Percentiles rank a stretch among this genome's conserved stretches.
These are phyloP conservation scores for Anisodus tanguticus DNA, from an alignment of 257 asterid genomes.

Conservation along the genomic window DNA sequence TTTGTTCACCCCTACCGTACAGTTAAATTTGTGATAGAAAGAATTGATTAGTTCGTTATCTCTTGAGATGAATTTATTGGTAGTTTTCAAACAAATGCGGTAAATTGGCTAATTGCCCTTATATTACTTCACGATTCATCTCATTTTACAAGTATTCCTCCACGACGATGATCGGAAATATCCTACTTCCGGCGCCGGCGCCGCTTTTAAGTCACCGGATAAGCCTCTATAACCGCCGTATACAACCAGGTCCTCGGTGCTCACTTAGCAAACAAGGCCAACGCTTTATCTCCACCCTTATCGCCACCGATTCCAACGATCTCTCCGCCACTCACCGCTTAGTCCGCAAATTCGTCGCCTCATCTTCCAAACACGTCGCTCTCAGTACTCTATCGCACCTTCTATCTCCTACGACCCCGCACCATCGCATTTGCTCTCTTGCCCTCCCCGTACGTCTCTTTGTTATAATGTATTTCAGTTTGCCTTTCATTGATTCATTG, in stretches of 20 bases:
- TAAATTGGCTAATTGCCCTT: too few species aligned
- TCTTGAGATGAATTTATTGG: too few species aligned
- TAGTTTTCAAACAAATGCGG: too few species aligned
- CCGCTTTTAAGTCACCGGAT: background rate
- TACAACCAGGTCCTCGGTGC: background rate
- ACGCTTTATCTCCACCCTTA: constrained; percentile 63
- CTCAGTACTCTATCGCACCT: constrained; percentile 79
- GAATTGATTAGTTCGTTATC: too few species aligned
- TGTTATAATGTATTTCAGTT: background rate
- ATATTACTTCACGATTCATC: background rate
- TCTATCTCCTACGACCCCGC: constrained; percentile 62
- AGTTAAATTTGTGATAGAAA: too few species aligned
- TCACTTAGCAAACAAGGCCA: constrained; percentile 53
- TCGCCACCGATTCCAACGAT: constrained; percentile 40
- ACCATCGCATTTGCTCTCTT: constrained; percentile 58
- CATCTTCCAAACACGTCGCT: constrained; percentile 74
- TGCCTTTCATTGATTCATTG: background rate
- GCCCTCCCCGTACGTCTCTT: constrained; percentile 69
- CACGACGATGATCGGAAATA: background rate
- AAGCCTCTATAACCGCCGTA: background rate
- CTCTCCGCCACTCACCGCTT: constrained; percentile 41
- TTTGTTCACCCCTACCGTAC: too few species aligned
- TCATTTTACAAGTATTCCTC: background rate
- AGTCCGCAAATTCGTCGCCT: constrained; percentile 71
- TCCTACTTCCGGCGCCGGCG: constrained; percentile 3